Evolutionary conservation across 1,139 yeast genomes (phyloP).

Genomic region (Suhomyces chickasaworum): DNA sequence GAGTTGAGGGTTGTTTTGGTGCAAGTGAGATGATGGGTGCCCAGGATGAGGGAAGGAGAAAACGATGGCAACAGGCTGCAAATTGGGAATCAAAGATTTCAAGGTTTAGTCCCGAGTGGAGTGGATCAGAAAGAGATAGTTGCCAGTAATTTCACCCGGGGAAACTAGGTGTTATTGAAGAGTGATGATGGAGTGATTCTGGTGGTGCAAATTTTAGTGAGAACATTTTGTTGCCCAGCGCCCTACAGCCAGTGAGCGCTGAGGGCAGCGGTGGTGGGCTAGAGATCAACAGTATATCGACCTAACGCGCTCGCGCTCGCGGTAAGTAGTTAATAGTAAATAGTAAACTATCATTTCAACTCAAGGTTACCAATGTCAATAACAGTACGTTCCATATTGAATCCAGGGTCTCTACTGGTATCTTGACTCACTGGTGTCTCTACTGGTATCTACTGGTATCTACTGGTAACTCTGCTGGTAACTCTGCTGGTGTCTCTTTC

Average conservation of each 20-base stretch:
- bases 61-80: background rate
- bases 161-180: background rate
- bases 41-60: background rate
- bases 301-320: background rate
- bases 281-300: background rate
- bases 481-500: no score
- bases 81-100: background rate
- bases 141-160: background rate
- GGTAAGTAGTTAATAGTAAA: no score
- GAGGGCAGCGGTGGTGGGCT: background rate
- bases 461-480: no score
- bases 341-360: no score
- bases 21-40: constrained; percentile 12
- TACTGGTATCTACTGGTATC: no score
- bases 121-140: background rate
- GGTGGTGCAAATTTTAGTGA: background rate
- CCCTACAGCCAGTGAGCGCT: background rate
- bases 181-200: background rate
- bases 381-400: no score
- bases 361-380: no score
- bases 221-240: background rate
- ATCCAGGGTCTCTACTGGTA: no score
- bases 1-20: constrained; percentile 7
- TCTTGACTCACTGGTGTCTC: no score
- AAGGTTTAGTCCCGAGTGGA: background rate